A percentile compares a stretch with the other conserved stretches of the same genome.
Conservation (phyloP, 2,329 filamentous ascomycete species). For the Hypomyces rosellus region DNA sequence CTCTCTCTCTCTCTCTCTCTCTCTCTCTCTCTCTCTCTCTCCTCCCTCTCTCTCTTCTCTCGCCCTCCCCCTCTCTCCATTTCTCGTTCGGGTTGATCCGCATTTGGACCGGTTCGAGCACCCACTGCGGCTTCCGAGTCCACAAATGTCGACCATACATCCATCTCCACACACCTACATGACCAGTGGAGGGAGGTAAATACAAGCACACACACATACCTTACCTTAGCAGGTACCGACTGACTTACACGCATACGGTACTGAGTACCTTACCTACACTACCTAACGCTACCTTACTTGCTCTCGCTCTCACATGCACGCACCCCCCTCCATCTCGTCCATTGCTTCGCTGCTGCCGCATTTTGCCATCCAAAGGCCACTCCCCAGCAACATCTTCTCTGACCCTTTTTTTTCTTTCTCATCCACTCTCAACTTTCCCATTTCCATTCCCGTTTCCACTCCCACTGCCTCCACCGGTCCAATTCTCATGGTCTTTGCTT, state of each 20-base stretch:
- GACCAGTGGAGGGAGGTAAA: not conserved
- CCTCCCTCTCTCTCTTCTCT: not conserved
- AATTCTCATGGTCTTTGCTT: not conserved
- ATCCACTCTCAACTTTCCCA: not conserved
- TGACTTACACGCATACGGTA: not conserved
- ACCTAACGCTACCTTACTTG: not conserved
- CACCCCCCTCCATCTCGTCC: constrained; percentile 2
- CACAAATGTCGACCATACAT: not conserved
- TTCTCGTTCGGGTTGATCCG: constrained; percentile 2
- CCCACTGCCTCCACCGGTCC: not conserved
- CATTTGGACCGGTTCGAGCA: constrained; percentile 2
- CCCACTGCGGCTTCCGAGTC: not conserved
- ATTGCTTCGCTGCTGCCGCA: not conserved
- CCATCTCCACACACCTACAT: not conserved
- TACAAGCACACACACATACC: not conserved
- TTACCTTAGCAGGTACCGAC: not conserved
- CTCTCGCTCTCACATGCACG: constrained; percentile 1
- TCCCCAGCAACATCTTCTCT: not conserved
- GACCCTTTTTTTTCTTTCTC: not conserved
- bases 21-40: not conserved
- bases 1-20: not conserved
- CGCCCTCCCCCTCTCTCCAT: not conserved
- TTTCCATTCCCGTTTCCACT: not conserved
- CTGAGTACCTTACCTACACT: not conserved
- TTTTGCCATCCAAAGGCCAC: not conserved